A percentile compares a stretch with the other conserved stretches of the same genome.
Conservation (phyloP, 176 grass and related monocot genomes). For the Rhipidocladum racemiflorum region DNA sequence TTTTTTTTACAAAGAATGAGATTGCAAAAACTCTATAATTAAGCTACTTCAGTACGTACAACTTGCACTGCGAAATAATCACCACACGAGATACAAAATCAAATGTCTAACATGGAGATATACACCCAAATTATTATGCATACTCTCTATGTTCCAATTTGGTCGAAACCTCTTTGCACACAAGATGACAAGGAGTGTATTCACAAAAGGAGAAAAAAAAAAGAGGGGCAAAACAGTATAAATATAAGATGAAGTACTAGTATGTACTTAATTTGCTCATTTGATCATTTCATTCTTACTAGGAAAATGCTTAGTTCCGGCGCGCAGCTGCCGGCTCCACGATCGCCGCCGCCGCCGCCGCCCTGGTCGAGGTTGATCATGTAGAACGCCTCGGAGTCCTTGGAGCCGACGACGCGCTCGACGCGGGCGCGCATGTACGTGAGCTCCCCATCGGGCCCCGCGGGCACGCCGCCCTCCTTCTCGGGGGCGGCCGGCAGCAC, state of each 20-base stretch:
- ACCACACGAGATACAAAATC: not conserved
- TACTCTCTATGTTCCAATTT: conserved; percentile 18
- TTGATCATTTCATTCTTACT: conserved; percentile 85
- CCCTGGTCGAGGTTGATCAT: conserved; percentile 87
- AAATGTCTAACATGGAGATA: not conserved
- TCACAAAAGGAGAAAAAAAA: not conserved
- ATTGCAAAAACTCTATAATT: not conserved
- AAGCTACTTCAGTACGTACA: not conserved
- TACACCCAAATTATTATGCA: conserved; percentile 16
- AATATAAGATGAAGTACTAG: not conserved
- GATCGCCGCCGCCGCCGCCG: not conserved
- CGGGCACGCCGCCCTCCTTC: conserved; percentile 39
- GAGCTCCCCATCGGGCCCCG: conserved; percentile 68
- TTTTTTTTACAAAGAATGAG: not conserved
- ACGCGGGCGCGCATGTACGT: conserved; percentile 92
- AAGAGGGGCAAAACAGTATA: not conserved
- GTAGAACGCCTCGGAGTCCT: conserved; percentile 95
- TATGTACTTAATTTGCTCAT: no score
- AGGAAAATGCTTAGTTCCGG: conserved; percentile 92
- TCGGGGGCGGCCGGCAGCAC: conserved; percentile 68
- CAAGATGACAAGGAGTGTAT: conserved; percentile 25
- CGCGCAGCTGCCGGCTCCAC: conserved; percentile 19
- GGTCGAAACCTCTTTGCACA: not conserved
- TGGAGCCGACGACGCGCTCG: conserved; percentile 86
- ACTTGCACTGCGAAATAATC: not conserved